Evolutionary conservation across 257 asterid species (phyloP).

Genomic region (Echites panduratus): DNA sequence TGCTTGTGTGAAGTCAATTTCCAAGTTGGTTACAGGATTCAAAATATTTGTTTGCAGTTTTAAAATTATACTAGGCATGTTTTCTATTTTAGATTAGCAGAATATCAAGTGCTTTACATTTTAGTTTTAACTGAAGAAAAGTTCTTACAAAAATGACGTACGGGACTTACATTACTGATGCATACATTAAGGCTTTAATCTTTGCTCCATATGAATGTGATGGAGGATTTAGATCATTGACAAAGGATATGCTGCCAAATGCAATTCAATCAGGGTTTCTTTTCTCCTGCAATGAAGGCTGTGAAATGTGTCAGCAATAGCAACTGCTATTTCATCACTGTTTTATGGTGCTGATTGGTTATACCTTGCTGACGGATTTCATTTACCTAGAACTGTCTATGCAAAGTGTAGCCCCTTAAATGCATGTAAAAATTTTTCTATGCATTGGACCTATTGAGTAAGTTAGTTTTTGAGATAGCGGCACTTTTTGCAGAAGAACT

Average conservation of each 20-base stretch:
- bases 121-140: not conserved
- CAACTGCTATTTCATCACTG: not conserved
- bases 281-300: not conserved
- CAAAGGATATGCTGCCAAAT: not conserved
- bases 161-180: not conserved
- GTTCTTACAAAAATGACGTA: not conserved
- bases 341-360: not conserved
- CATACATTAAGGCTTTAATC: too few relatives aligned
- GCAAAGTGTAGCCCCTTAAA: not conserved
- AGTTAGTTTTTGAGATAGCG: constrained; percentile 2
- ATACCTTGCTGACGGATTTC: not conserved
- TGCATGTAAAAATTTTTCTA: not conserved
- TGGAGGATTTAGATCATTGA: not conserved
- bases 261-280: not conserved
- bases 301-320: not conserved
- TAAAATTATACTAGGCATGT: not conserved
- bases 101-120: not conserved
- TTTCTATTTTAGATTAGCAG: not conserved
- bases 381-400: not conserved
- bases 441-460: not conserved
- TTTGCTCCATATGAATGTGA: not conserved
- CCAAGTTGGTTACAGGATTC: constrained; percentile 3
- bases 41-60: not conserved
- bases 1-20: not conserved
- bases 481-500: constrained; percentile 39